Evolutionary conservation across 1,284 basidiomycete genomes (phyloP).

Genomic region (Cutaneotrichosporon dermatis): DNA sequence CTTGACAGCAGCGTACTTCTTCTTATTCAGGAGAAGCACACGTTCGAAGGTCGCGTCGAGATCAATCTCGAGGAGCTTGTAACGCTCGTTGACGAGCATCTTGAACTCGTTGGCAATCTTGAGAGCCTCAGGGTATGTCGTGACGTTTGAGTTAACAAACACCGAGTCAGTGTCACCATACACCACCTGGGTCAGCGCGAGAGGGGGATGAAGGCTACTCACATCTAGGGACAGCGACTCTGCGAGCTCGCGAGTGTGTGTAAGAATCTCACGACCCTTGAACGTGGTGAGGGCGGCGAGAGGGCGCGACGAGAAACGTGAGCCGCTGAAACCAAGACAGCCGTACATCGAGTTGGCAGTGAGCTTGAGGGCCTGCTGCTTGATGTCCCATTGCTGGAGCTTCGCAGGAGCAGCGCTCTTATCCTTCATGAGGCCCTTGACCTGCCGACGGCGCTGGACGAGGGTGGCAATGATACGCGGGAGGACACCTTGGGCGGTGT

Average conservation of each 20-base stretch:
- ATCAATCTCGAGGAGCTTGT: constrained; percentile 94
- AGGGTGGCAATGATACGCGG: constrained; percentile 94
- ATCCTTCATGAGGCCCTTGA: constrained; percentile 95
- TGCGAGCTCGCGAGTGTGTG: constrained; percentile 86
- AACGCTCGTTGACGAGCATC: constrained; percentile 91
- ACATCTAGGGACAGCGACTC: constrained; percentile 78
- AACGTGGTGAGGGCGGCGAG: constrained; percentile 94
- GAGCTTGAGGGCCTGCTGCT: constrained; percentile 93
- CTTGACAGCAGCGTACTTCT: constrained; percentile 98
- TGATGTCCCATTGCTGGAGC: constrained; percentile 90
- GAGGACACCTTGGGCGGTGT: constrained; percentile 77
- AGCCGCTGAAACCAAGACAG: constrained; percentile 96
- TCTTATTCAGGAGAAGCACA: constrained; percentile 91
- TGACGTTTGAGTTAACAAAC: constrained; percentile 95
- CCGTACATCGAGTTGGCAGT: constrained; percentile 99
- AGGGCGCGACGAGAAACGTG: constrained; percentile 93
- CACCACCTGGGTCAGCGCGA: constrained; percentile 58
- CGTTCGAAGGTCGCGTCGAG: constrained; percentile 92
- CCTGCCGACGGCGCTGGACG: constrained; percentile 80
- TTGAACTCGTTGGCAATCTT: constrained; percentile 91
- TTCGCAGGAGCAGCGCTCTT: constrained; percentile 69
- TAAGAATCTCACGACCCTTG: constrained; percentile 97
- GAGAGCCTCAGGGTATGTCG: constrained; percentile 78
- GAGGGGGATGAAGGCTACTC: neutral
- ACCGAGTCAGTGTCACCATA: constrained; percentile 99